Conservation (phyloP, 2,329 filamentous ascomycete species). For the Curvularia eragrostidis region DNA sequence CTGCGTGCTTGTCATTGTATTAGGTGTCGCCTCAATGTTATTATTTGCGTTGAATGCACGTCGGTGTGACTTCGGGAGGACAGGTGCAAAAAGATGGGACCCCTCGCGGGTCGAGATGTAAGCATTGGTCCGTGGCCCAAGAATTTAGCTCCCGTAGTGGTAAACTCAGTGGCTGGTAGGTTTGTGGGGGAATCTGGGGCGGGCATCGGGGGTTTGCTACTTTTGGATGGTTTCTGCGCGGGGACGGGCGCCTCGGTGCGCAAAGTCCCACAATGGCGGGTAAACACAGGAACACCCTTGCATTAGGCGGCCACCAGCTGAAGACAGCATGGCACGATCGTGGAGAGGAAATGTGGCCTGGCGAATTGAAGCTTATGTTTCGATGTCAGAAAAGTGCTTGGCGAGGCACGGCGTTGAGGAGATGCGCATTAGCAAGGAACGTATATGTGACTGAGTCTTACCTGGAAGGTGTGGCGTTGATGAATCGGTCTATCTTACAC, state of each 20-base stretch:
- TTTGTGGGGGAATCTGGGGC: slow-evolving; percentile 18
- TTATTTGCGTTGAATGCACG: background rate
- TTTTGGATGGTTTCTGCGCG: slow-evolving; percentile 30
- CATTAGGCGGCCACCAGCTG: slow-evolving; percentile 5
- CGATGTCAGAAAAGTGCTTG: slow-evolving; percentile 2
- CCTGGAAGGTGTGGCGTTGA: background rate
- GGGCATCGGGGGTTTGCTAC: slow-evolving; percentile 38
- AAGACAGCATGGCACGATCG: background rate
- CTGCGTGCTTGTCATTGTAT: slow-evolving; percentile 25
- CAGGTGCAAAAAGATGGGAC: slow-evolving; percentile 5
- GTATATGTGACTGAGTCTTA: background rate
- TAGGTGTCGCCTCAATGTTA: background rate
- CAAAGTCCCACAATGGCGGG: slow-evolving; percentile 7
- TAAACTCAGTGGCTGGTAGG: slow-evolving; percentile 24
- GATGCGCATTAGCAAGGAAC: background rate
- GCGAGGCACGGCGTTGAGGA: background rate
- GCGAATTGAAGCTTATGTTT: background rate
- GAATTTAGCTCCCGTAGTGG: slow-evolving; percentile 19
- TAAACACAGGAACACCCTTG: slow-evolving; percentile 10
- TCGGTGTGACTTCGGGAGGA: slow-evolving; percentile 11
- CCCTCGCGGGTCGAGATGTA: slow-evolving; percentile 10
- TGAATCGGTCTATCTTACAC: slow-evolving; percentile 1
- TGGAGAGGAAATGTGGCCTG: slow-evolving; percentile 4
- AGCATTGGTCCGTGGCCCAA: slow-evolving; percentile 14
- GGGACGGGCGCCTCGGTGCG: slow-evolving; percentile 22